phyloP scores from a whole-genome alignment of 805 yeast genomes.

The Clavispora vitiphila region DNA sequence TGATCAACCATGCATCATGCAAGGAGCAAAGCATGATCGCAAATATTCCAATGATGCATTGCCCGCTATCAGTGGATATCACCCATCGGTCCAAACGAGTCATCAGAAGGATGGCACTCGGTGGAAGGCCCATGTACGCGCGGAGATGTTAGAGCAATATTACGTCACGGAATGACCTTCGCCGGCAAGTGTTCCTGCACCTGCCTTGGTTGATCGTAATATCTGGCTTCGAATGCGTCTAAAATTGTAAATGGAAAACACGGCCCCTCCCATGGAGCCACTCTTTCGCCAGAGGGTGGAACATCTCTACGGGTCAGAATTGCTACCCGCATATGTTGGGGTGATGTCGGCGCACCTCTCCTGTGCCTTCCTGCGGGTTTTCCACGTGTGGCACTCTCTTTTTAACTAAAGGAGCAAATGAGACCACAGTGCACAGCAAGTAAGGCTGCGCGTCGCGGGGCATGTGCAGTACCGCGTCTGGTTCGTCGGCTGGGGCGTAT shows the following conservation, averaged over 20 bases:
- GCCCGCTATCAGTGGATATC: background rate
- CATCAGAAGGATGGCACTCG: background rate
- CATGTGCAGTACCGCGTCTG: background rate
- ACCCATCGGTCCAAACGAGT: background rate
- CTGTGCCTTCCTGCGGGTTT: background rate
- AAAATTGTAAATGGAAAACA: too few species aligned
- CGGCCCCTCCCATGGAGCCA: too few species aligned
- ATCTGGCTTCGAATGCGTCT: too few species aligned
- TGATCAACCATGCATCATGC: background rate
- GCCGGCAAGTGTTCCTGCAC: background rate
- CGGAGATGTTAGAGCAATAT: conserved; percentile 1
- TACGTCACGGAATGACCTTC: conserved; percentile 2
- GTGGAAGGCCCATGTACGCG: background rate
- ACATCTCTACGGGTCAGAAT: too few species aligned
- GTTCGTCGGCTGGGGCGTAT: conserved; percentile 1
- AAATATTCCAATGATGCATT: background rate
- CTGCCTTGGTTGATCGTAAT: background rate
- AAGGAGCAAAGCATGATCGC: background rate
- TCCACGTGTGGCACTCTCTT: background rate
- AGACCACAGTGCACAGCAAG: conserved; percentile 1
- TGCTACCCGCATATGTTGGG: too few species aligned
- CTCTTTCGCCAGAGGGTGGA: too few species aligned
- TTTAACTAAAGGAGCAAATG: background rate
- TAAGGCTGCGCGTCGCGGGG: background rate
- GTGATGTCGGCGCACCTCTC: background rate